Evolutionary conservation across 1,284 basidiomycete genomes (phyloP), one percentile per base, ranked within the genome.

Genomic region (Rhodotorula sp.): DNA sequence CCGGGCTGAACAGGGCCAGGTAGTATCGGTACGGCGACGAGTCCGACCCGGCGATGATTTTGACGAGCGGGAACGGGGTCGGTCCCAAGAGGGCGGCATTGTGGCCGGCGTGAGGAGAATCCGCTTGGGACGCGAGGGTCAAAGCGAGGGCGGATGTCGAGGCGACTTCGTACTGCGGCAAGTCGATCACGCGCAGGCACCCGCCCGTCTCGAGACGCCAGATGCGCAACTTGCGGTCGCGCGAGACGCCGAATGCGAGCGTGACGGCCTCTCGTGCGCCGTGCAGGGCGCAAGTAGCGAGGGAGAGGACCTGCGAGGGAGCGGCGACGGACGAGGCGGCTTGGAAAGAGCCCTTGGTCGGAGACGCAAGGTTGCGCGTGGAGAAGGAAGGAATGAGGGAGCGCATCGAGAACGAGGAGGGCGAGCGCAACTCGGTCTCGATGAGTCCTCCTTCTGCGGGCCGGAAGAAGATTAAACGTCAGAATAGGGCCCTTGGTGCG

Each of bases 221-320:
- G 57, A 91, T 85, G 62, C 92, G 86, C 58, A 97, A 84, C 66
- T 89, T 90, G 68, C 90, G 87, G 83, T 97, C 93, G 68, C 92
- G 85, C n/a, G 93, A 93, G 62, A 97, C 85, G 2, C 92, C 90
- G 87, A 92, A 95, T 0, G 69, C 70, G 52, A 72, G 62, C 15
- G 67, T 52, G 21, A 67, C 48, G 20, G 10, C 1, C 18, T 62
- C 48, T 20, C 39, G 21, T 14, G 26, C 26, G 14, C n/a, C 54
- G 60, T n/a, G 31, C 23, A 52, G 18, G 20, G 60, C 39, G 29
- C 49, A 10, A 0, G 65, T 52, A 2, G 74, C 69, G 57, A 75
- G 57, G 7, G 73, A 72, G 46, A 75, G 39, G 63, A 70, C 49
- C 58, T 72, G 69, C 3, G 62, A 59, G 1, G 69, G 69, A 20